Conservation (phyloP, 2,329 filamentous ascomycete genomes). For the Sodiomyces alkalinus region DNA sequence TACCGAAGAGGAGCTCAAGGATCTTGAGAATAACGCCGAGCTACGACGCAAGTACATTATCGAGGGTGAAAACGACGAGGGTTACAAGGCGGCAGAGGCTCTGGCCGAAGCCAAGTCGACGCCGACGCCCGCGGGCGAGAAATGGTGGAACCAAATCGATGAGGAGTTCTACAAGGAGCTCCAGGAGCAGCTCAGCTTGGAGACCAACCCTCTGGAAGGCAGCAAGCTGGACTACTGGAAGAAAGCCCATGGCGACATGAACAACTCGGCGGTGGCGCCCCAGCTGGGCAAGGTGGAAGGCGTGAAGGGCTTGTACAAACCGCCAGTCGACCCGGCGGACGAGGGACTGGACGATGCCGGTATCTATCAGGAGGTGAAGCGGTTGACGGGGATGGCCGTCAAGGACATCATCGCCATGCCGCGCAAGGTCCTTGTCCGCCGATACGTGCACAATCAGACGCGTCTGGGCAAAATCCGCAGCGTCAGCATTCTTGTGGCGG, state of each 20-base stretch:
- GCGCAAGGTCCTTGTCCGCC: slow-evolving; percentile 57
- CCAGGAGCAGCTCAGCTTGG: slow-evolving; percentile 9
- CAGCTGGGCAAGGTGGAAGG: slow-evolving; percentile 37
- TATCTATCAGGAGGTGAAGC: slow-evolving; percentile 35
- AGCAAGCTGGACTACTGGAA: slow-evolving; percentile 18
- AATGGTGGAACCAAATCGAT: slow-evolving; percentile 9
- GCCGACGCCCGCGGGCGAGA: slow-evolving; percentile 7
- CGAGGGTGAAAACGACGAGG: slow-evolving; percentile 8
- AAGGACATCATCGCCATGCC: slow-evolving; percentile 38
- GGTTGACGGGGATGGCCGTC: slow-evolving; percentile 37
- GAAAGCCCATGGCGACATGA: slow-evolving; percentile 13
- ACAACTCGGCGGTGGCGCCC: slow-evolving; percentile 29
- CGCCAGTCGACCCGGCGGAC: slow-evolving; percentile 32
- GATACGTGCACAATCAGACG: slow-evolving; percentile 79
- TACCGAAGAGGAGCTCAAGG: slow-evolving; percentile 30
- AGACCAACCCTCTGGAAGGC: slow-evolving; percentile 14
- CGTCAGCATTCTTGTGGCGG: slow-evolving; percentile 61
- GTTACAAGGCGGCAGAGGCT: slow-evolving; percentile 1
- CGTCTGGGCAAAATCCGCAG: slow-evolving; percentile 85
- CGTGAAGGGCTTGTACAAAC: slow-evolving; percentile 34
- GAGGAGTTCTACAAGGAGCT: slow-evolving; percentile 12
- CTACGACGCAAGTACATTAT: slow-evolving; percentile 21
- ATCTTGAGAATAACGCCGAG: slow-evolving; percentile 23
- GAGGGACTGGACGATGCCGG: slow-evolving; percentile 34
- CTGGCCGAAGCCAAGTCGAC: slow-evolving; percentile 1